Evolutionary conservation across 768 basidiomycete species (phyloP).

Genomic region (Macrolepiota albuminosa): DNA sequence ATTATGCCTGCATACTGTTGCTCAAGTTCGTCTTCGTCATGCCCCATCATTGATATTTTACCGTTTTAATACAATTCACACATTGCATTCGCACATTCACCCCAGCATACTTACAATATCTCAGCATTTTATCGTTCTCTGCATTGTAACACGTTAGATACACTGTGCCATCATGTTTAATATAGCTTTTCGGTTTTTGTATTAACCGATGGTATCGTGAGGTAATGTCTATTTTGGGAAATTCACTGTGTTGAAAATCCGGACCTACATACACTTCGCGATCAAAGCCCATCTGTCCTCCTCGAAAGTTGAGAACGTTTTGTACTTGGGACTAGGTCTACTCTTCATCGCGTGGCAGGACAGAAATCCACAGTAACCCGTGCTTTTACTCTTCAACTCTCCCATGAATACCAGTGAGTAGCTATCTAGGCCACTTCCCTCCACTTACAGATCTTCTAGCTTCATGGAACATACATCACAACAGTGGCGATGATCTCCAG

Average conservation of each 20-base stretch:
- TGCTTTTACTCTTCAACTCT: neutral
- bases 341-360: neutral
- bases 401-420: constrained; percentile 12
- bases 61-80: constrained; percentile 32
- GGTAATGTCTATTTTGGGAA: neutral
- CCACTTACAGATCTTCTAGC: constrained; percentile 3
- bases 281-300: neutral
- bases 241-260: neutral
- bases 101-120: constrained; percentile 29
- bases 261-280: neutral
- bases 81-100: constrained; percentile 30
- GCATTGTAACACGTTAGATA: constrained; percentile 48
- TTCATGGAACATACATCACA: constrained; percentile 9
- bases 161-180: constrained; percentile 24
- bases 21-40: constrained; percentile 25
- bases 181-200: constrained; percentile 1
- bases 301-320: neutral
- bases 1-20: constrained; percentile 20
- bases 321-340: neutral
- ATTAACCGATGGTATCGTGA: too few species aligned
- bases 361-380: neutral
- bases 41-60: constrained; percentile 21
- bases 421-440: neutral
- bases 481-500: neutral
- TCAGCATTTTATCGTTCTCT: constrained; percentile 22